phyloP scores from a whole-genome alignment of 139 green algal species.

The Chlorella sp. region DNA sequence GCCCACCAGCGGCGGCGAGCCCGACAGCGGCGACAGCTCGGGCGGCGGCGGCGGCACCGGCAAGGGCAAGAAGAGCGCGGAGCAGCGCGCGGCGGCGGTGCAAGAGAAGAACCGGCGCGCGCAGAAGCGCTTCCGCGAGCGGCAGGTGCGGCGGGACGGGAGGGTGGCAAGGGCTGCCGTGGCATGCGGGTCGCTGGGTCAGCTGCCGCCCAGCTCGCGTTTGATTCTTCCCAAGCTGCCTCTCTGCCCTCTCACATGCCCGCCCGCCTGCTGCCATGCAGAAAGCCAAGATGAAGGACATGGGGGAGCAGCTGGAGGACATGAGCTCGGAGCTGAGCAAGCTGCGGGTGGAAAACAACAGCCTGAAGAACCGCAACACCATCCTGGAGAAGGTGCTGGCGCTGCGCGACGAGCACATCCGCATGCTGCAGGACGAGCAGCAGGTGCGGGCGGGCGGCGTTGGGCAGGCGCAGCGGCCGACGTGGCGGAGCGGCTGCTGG shows the following conservation, averaged over 20 bases:
- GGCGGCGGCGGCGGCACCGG: not conserved
- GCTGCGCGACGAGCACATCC: conserved; percentile 55
- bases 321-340: conserved; percentile 42
- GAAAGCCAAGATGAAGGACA: conserved; percentile 59
- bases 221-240: no score
- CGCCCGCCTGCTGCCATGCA: conserved; percentile 17
- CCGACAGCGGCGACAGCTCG: conserved; percentile 35
- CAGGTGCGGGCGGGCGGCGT: conserved; percentile 6
- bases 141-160: conserved; percentile 18
- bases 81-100: conserved; percentile 23
- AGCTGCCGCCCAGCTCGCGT: no score
- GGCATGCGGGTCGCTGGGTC: not conserved
- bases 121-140: conserved; percentile 59
- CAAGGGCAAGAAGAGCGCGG: not conserved
- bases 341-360: conserved; percentile 53
- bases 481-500: no score
- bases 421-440: conserved; percentile 53
- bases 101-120: conserved; percentile 56
- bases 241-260: no score
- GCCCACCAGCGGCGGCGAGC: not conserved
- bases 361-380: conserved; percentile 54
- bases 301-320: conserved; percentile 53
- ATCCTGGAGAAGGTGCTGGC: conserved; percentile 65
- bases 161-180: not conserved
- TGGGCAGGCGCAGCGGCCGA: no score